Evolutionary conservation across 108 stramenopile genomes (phyloP).

Genomic region (Nitzschia sp.): DNA sequence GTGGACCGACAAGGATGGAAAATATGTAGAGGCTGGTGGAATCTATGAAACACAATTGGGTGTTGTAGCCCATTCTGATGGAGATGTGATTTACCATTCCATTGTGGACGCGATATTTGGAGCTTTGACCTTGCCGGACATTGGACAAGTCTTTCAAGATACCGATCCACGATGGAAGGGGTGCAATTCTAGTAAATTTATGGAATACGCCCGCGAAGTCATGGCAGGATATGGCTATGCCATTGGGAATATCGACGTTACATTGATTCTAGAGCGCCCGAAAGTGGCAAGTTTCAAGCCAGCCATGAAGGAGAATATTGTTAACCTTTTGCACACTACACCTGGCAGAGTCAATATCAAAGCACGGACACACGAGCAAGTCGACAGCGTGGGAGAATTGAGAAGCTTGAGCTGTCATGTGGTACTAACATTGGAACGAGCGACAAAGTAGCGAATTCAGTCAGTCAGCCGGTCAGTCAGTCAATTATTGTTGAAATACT

Average conservation of each 20-base stretch:
- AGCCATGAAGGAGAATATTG: conserved; percentile 93
- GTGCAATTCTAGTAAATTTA: conserved; percentile 91
- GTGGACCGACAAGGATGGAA: conserved; percentile 84
- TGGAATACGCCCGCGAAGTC: conserved; percentile 89
- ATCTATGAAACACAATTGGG: conserved; percentile 85
- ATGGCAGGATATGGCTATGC: conserved; percentile 83
- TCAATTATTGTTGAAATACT: too few species aligned
- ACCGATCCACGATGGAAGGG: conserved; percentile 95
- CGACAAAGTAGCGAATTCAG: background rate
- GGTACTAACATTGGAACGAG: conserved; percentile 83
- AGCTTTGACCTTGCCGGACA: conserved; percentile 87
- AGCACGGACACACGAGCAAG: conserved; percentile 92
- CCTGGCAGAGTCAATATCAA: conserved; percentile 93
- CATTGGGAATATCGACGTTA: conserved; percentile 91
- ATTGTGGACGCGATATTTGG: conserved; percentile 95
- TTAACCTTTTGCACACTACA: conserved; percentile 74
- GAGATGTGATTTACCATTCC: conserved; percentile 94
- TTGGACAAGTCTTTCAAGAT: conserved; percentile 94
- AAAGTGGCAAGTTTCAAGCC: conserved; percentile 91
- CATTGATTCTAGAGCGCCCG: conserved; percentile 86
- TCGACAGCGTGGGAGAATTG: conserved; percentile 93
- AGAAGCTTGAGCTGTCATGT: conserved; percentile 93
- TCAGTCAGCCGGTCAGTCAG: too few species aligned
- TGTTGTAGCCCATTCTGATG: conserved; percentile 93
- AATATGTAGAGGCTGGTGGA: conserved; percentile 67